phyloP scores from a whole-genome alignment of 768 basidiomycete genomes.

The Leccinum longicurvipes region DNA sequence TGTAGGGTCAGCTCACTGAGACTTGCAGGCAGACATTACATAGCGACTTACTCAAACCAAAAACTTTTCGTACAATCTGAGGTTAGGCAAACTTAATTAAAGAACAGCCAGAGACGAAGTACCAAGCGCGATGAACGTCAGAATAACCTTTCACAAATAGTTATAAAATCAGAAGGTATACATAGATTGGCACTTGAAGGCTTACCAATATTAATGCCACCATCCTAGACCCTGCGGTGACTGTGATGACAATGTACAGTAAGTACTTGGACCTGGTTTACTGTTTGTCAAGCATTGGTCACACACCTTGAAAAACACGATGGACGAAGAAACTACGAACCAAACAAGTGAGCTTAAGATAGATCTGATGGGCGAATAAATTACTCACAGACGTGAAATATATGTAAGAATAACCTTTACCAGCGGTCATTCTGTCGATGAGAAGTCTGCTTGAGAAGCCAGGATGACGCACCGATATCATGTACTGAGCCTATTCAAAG shows the following conservation, averaged over 20 bases:
- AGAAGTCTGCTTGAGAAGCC: neutral
- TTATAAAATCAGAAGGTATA: neutral
- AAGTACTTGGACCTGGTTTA: neutral
- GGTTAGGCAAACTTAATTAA: slow-evolving; percentile 11
- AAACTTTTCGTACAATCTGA: slow-evolving; percentile 14
- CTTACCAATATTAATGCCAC: slow-evolving; percentile 20
- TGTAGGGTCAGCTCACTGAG: neutral
- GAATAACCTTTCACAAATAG: slow-evolving; percentile 8
- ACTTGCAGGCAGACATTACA: neutral
- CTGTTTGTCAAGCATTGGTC: neutral
- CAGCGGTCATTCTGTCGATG: neutral
- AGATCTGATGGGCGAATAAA: neutral
- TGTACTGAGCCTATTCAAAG: slow-evolving; percentile 22
- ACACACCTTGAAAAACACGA: slow-evolving; percentile 26
- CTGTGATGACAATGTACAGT: slow-evolving; percentile 6
- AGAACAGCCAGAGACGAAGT: neutral
- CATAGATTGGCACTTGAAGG: neutral
- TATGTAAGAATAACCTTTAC: slow-evolving; percentile 25
- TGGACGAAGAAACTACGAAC: slow-evolving; percentile 21
- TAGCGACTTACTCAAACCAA: slow-evolving; percentile 27
- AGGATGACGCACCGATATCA: slow-evolving; percentile 20
- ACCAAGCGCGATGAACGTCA: slow-evolving; percentile 24
- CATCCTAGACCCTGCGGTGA: slow-evolving; percentile 15
- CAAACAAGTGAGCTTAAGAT: neutral
- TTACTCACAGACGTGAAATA: slow-evolving; percentile 26